A percentile compares a stretch with the other conserved stretches of the same genome.
phyloP scores from a whole-genome alignment of 2,329 filamentous ascomycete species.

The Ascochyta rabiei region DNA sequence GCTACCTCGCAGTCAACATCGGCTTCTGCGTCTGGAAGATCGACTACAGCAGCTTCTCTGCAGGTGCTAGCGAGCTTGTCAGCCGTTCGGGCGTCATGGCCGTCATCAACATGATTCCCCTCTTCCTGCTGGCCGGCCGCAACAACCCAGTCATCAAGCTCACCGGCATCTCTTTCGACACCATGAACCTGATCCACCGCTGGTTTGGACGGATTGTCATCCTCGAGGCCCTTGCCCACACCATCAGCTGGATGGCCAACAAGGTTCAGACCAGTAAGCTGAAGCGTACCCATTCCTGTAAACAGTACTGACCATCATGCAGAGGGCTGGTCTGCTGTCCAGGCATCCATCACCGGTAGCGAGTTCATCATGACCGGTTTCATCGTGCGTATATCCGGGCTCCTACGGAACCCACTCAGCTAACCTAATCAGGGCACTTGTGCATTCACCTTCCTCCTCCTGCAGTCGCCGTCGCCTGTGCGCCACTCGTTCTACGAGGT shows the following conservation, averaged over 20 bases:
- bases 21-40: constrained; percentile 60
- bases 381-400: constrained; percentile 61
- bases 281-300: not conserved
- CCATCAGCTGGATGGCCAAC: constrained; percentile 62
- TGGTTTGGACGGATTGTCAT: constrained; percentile 81
- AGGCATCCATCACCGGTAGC: constrained; percentile 47
- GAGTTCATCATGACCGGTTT: constrained; percentile 67
- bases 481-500: constrained; percentile 81
- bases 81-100: constrained; percentile 74
- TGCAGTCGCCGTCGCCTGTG: constrained; percentile 73
- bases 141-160: constrained; percentile 79
- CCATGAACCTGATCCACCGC: constrained; percentile 80
- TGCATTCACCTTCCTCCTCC: constrained; percentile 66
- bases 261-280: constrained; percentile 49
- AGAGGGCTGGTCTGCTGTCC: constrained; percentile 58
- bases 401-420: constrained; percentile 57
- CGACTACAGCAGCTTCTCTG: constrained; percentile 70
- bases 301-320: constrained; percentile 30
- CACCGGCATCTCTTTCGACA: constrained; percentile 78
- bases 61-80: constrained; percentile 69
- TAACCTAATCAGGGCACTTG: constrained; percentile 56
- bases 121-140: constrained; percentile 75
- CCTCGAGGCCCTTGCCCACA: constrained; percentile 71
- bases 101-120: constrained; percentile 77
- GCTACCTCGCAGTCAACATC: constrained; percentile 57